Evolutionary conservation across 768 basidiomycete genomes (phyloP).

Genomic region (Aureoboletus auriporus): DNA sequence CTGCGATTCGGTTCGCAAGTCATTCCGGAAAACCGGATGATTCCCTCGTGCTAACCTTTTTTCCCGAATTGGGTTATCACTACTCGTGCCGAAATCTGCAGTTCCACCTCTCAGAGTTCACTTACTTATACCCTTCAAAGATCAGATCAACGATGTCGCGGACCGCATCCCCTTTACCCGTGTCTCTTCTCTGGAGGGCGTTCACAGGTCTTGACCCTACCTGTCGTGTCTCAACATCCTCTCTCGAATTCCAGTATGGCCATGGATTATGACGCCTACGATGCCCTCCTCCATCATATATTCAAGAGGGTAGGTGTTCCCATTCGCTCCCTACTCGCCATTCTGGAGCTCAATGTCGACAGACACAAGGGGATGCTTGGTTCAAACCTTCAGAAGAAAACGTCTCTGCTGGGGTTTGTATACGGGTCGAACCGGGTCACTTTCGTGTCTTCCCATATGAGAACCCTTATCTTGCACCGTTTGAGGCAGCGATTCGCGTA

Average conservation of each 20-base stretch:
- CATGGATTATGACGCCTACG: conserved; percentile 68
- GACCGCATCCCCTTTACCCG: background rate
- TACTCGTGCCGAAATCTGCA: conserved; percentile 1
- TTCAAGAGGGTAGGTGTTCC: conserved; percentile 58
- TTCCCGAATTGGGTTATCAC: conserved; percentile 9
- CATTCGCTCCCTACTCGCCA: background rate
- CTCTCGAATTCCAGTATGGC: conserved; percentile 16
- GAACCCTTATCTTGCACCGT: conserved; percentile 73
- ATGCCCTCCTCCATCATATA: conserved; percentile 76
- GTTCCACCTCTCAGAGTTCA: background rate
- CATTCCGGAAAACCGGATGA: conserved; percentile 2
- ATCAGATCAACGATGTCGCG: background rate
- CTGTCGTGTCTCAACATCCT: background rate
- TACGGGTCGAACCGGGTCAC: conserved; percentile 61
- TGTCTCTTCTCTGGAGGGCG: background rate
- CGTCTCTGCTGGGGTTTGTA: conserved; percentile 72
- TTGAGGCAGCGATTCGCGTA: conserved; percentile 70
- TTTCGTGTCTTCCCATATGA: conserved; percentile 87
- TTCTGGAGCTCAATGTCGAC: conserved; percentile 4
- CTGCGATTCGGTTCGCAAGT: conserved; percentile 3
- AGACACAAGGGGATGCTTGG: conserved; percentile 84
- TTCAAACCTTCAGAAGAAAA: conserved; percentile 85
- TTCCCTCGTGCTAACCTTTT: background rate
- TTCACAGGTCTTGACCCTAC: background rate
- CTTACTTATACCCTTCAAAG: conserved; percentile 21